phyloP scores from a whole-genome alignment of 2,329 filamentous ascomycete species.

The Celoporthe dispersa region DNA sequence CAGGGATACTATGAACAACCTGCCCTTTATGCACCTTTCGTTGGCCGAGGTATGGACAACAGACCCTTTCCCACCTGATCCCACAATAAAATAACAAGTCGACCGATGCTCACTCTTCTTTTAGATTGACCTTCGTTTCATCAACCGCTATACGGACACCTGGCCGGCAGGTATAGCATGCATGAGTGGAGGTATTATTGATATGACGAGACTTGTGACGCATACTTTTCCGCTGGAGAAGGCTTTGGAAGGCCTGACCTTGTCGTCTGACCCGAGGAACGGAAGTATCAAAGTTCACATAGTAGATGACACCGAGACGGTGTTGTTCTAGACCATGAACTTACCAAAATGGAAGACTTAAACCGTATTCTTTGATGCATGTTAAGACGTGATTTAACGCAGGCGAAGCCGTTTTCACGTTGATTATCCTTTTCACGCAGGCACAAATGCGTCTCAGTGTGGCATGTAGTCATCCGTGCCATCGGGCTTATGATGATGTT shows the following conservation, averaged over 20 bases:
- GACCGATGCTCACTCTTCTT: not conserved
- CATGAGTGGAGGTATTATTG: conserved; percentile 61
- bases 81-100: too few species aligned
- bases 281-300: conserved; percentile 66
- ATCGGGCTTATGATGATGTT: not conserved
- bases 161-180: conserved; percentile 70
- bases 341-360: too few species aligned
- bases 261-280: conserved; percentile 55
- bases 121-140: conserved; percentile 70
- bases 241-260: conserved; percentile 60
- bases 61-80: too few species aligned
- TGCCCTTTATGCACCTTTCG: conserved; percentile 70
- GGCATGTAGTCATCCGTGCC: not conserved
- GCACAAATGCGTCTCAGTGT: not conserved
- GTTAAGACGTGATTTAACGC: too few species aligned
- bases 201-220: conserved; percentile 65
- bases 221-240: conserved; percentile 67
- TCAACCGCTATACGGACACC: conserved; percentile 71
- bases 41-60: conserved; percentile 55
- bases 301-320: conserved; percentile 49
- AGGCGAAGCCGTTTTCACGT: too few species aligned
- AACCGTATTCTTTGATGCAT: too few species aligned
- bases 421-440: too few species aligned
- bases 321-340: conserved; percentile 15
- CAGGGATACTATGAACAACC: conserved; percentile 63